These are phyloP conservation scores for Phtheirospermum japonicum DNA, from an alignment of 257 asterid genomes.

Conservation along the genomic window DNA sequence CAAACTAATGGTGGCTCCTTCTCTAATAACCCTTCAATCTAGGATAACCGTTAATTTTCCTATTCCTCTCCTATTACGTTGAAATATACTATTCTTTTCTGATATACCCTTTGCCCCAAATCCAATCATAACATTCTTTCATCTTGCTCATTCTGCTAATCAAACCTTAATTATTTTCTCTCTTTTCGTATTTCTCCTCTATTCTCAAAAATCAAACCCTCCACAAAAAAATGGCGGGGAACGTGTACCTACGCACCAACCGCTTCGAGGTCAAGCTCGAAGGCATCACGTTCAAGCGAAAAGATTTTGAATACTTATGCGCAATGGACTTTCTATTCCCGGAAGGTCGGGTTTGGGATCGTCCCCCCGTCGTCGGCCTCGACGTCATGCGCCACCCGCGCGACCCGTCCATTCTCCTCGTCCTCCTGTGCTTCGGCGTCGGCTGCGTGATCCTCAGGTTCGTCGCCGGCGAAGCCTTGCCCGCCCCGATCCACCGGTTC, in stretches of 20 bases:
- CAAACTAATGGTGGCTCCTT: conserved; percentile 8
- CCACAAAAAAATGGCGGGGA: conserved; percentile 55
- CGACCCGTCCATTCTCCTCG: conserved; percentile 49
- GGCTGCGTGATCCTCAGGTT: conserved; percentile 76
- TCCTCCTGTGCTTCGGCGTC: conserved; percentile 68
- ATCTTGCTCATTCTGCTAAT: neutral
- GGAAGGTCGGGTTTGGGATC: conserved; percentile 55
- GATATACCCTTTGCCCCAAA: neutral
- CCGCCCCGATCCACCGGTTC: conserved; percentile 47
- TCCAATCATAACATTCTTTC: conserved; percentile 13
- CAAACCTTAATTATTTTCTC: neutral
- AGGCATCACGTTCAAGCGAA: conserved; percentile 77
- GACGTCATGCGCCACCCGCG: conserved; percentile 91
- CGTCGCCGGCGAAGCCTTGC: conserved; percentile 47
- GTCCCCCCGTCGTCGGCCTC: conserved; percentile 69
- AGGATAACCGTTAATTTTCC: conserved; percentile 17
- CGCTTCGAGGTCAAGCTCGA: conserved; percentile 81
- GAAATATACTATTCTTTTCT: neutral
- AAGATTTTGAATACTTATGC: conserved; percentile 69
- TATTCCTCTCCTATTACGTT: neutral
- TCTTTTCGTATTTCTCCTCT: neutral
- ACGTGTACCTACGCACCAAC: conserved; percentile 64
- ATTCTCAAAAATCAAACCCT: neutral
- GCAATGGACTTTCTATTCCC: conserved; percentile 73
- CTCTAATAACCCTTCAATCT: neutral